A percentile compares a stretch with the other conserved stretches of the same genome.
phyloP scores from a whole-genome alignment of 352 stramenopile genomes.

The Globisporangium nodosum region DNA sequence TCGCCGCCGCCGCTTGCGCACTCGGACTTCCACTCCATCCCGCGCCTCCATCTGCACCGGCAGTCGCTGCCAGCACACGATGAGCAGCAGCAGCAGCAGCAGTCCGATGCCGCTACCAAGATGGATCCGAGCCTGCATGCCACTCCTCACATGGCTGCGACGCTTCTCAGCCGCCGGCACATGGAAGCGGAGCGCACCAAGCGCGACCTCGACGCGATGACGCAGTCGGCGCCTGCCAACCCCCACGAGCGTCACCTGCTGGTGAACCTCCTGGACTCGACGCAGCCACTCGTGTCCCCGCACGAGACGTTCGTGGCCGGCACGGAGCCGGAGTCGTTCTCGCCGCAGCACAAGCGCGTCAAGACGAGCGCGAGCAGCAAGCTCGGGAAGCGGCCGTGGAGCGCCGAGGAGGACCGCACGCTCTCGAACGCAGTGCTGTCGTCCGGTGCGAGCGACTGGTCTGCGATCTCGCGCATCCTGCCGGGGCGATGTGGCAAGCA shows the following conservation, averaged over 20 bases:
- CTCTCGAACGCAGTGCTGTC: constrained; percentile 48
- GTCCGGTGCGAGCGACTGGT: constrained; percentile 84
- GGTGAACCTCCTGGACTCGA: constrained; percentile 22
- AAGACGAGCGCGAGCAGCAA: constrained; percentile 31
- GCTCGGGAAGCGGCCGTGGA: constrained; percentile 67
- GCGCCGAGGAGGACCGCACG: constrained; percentile 48
- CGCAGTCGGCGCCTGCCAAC: not conserved
- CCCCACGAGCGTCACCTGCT: constrained; percentile 21
- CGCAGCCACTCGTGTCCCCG: constrained; percentile 21
- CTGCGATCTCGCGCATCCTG: constrained; percentile 89
- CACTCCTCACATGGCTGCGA: not conserved
- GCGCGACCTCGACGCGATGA: constrained; percentile 8
- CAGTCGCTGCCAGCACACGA: too few species aligned
- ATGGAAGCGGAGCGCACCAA: constrained; percentile 12
- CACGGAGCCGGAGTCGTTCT: constrained; percentile 32
- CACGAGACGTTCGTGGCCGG: constrained; percentile 17
- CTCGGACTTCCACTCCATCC: not conserved
- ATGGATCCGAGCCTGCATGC: not conserved
- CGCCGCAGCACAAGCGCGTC: constrained; percentile 51
- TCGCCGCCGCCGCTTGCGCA: not conserved
- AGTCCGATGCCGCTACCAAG: not conserved
- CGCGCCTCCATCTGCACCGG: not conserved
- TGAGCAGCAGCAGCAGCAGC: constrained; percentile 1
- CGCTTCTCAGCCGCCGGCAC: constrained; percentile 19
- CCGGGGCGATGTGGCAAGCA: constrained; percentile 94